phyloP scores from a whole-genome alignment of 2,329 filamentous ascomycete species.

The Alternaria postmessia region DNA sequence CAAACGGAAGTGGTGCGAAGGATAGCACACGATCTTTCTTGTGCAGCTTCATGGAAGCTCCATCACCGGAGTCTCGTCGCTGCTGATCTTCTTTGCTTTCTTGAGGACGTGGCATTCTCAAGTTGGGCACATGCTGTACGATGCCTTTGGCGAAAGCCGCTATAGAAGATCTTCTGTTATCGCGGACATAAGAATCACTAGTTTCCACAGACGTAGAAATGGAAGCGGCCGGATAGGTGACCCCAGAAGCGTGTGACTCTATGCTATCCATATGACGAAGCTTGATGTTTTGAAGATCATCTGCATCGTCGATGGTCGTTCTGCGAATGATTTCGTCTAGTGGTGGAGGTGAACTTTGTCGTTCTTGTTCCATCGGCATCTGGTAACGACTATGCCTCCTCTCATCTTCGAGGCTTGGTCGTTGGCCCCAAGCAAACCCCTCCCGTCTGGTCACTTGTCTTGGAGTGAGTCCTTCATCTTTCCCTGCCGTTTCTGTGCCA shows the following conservation, averaged over 20 bases:
- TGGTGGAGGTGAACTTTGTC: constrained; percentile 25
- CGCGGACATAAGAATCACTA: constrained; percentile 9
- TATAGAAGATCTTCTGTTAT: constrained; percentile 34
- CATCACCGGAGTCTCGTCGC: constrained; percentile 1
- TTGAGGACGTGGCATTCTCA: constrained; percentile 28
- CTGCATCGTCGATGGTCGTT: constrained; percentile 17
- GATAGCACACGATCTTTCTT: constrained; percentile 22
- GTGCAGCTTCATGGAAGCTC: constrained; percentile 1
- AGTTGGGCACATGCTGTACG: constrained; percentile 31
- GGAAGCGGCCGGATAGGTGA: neutral
- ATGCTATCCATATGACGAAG: constrained; percentile 22
- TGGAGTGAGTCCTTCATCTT: constrained; percentile 20
- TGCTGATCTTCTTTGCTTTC: constrained; percentile 6
- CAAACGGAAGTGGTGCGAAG: constrained; percentile 9
- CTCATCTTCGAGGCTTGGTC: constrained; percentile 11
- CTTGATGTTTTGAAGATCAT: constrained; percentile 19
- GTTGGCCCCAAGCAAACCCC: constrained; percentile 36
- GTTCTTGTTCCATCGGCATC: constrained; percentile 19
- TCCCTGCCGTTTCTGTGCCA: neutral
- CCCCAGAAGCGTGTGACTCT: constrained; percentile 18
- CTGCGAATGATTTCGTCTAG: constrained; percentile 32
- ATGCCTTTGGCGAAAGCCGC: constrained; percentile 36
- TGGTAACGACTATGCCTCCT: constrained; percentile 18
- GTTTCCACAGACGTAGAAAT: neutral
- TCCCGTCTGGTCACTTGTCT: constrained; percentile 33